Evolutionary conservation across 2,329 filamentous ascomycete genomes (phyloP), one percentile per base, ranked within the genome.

Genomic region (Lachnellula hyalina): DNA sequence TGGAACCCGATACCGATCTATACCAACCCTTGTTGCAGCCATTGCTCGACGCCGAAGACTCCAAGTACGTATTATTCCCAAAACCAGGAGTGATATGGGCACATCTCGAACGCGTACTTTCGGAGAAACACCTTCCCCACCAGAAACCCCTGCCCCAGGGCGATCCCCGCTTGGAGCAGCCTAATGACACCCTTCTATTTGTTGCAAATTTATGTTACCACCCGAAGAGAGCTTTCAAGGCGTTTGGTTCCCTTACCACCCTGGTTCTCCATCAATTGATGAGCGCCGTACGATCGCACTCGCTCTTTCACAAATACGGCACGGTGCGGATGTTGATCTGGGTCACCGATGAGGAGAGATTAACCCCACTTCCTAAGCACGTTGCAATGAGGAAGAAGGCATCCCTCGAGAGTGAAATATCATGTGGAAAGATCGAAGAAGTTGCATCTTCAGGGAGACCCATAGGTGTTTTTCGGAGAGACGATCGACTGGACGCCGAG

Each of bases 291-390:
- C 77, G 82, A 57, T 73, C 76, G 2, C 76, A 82, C 49, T 71
- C 75, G 0, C 75, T 86, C 0, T 82, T 95, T 62, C 87, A 96
- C 63, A 75, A 77, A 28, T 92, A 90, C 67, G 93, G 93, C 3
- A 79, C 85, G 17, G 85, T 96, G 3, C 84, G 91, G 48, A 86
- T 93, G 75, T 77, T 97, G 1, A 68, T 92, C 40, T 92, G 91
- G 85, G 65, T 85, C 3, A 77, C 81, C 1, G 75, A 85, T 44
- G 74, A 80, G 0, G 86, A 90, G 53, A 83, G 83, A 60, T 64
- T 71, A 6, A 58, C 69, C 1, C 61, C 89, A 1, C 55, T 96
- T 7, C 87, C 92, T 0, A 80, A 80, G 51, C 72, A 74, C 2
- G 66, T 87, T 2, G 70, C 74, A 35, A 70, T 74, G 1, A 80